Conservation (phyloP, 2,329 filamentous ascomycete genomes). For the Ilyonectria destructans region DNA sequence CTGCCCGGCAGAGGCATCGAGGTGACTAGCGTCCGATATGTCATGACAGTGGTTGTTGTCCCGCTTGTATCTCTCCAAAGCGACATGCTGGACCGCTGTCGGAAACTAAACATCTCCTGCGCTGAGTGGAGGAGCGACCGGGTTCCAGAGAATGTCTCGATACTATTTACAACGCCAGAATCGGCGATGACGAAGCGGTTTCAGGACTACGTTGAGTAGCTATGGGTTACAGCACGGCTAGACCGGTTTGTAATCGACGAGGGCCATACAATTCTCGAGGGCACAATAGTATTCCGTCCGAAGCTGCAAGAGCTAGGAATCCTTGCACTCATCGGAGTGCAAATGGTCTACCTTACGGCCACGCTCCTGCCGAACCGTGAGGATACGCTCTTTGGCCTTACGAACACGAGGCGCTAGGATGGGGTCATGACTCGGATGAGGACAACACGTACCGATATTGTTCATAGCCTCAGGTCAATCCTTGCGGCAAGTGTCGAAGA, state of each 20-base stretch:
- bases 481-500: not conserved
- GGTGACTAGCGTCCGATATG: slow-evolving; percentile 3
- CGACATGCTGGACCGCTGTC: slow-evolving; percentile 16
- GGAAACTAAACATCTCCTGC: slow-evolving; percentile 16
- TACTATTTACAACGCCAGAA: slow-evolving; percentile 18
- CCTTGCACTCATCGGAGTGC: not conserved
- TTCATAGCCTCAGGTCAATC: slow-evolving; percentile 16
- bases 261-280: slow-evolving; percentile 15
- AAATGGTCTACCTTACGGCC: not conserved
- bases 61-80: slow-evolving; percentile 1
- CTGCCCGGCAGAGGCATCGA: too few species aligned
- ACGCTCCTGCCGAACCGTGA: slow-evolving; percentile 3
- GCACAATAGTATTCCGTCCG: slow-evolving; percentile 1
- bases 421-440: slow-evolving; percentile 12
- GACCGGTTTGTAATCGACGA: slow-evolving; percentile 20
- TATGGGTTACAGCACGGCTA: not conserved
- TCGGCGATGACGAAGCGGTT: slow-evolving; percentile 24
- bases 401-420: slow-evolving; percentile 3
- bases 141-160: not conserved
- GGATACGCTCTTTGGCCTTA: not conserved
- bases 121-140: slow-evolving; percentile 9
- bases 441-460: slow-evolving; percentile 13
- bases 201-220: slow-evolving; percentile 11
- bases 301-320: slow-evolving; percentile 6
- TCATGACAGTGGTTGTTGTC: slow-evolving; percentile 11